phyloP scores from a whole-genome alignment of 2,329 filamentous ascomycete genomes.

The Plenodomus lindquistii region DNA sequence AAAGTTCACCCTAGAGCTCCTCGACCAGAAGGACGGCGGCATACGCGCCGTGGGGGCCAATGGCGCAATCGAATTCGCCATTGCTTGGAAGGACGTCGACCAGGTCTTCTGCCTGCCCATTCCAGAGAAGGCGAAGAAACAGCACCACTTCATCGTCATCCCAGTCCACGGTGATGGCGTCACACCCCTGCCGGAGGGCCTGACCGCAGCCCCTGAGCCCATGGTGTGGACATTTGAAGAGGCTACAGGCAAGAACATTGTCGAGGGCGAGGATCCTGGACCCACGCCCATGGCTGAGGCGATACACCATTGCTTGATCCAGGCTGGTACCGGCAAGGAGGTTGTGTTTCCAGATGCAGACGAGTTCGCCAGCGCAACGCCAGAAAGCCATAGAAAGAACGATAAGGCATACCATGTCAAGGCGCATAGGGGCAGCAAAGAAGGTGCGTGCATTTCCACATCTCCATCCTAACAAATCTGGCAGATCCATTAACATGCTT shows the following conservation, averaged over 20 bases:
- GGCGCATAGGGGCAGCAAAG: constrained; percentile 66
- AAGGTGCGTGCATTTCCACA: constrained; percentile 54
- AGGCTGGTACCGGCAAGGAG: constrained; percentile 52
- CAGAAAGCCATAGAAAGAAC: constrained; percentile 63
- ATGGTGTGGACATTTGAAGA: constrained; percentile 65
- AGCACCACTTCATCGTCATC: constrained; percentile 66
- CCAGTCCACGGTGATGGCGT: constrained; percentile 57
- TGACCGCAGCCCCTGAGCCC: constrained; percentile 51
- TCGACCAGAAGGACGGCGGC: constrained; percentile 47
- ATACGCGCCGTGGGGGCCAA: constrained; percentile 56
- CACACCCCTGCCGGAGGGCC: constrained; percentile 47
- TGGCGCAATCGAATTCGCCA: constrained; percentile 58
- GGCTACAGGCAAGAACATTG: constrained; percentile 49
- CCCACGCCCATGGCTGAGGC: constrained; percentile 51
- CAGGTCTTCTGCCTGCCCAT: constrained; percentile 65
- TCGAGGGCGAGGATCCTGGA: constrained; percentile 50
- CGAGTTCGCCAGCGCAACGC: constrained; percentile 63
- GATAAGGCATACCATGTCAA: constrained; percentile 68
- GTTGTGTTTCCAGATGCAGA: constrained; percentile 58
- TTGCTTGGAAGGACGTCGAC: constrained; percentile 57
- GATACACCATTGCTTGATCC: constrained; percentile 43
- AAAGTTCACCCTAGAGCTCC: constrained; percentile 64
- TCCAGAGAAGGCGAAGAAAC: constrained; percentile 66
- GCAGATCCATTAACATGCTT: constrained; percentile 11
- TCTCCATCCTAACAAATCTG: background rate